phyloP scores from a whole-genome alignment of 2,329 filamentous ascomycete genomes.

The Penicillium sp. region DNA sequence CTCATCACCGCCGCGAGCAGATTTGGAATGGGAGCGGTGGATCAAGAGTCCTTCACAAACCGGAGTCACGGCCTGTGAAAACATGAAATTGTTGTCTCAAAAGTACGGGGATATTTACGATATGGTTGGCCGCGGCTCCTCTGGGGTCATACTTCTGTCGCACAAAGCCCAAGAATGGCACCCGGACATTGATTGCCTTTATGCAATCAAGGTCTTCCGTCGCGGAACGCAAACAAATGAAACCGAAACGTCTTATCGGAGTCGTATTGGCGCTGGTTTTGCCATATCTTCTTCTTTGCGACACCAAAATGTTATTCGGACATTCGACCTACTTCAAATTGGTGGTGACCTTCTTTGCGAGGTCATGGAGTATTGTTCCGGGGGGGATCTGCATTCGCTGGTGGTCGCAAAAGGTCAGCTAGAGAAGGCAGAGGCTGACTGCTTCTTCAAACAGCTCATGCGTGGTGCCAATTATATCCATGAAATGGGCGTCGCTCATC shows the following conservation, averaged over 20 bases:
- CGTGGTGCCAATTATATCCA: too few species aligned
- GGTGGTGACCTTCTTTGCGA: too few species aligned
- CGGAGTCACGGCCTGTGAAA: neutral
- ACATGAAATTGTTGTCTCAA: conserved; percentile 1
- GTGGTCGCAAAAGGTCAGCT: too few species aligned
- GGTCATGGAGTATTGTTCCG: too few species aligned
- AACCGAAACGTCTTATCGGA: conserved; percentile 68
- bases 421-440: too few species aligned
- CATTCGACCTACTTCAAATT: too few species aligned
- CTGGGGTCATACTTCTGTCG: conserved; percentile 84
- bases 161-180: conserved; percentile 58
- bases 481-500: conserved; percentile 80
- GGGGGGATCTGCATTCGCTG: too few species aligned
- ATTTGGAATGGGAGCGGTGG: neutral
- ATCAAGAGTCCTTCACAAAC: neutral
- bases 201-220: conserved; percentile 67
- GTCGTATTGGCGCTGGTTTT: conserved; percentile 84
- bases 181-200: conserved; percentile 50
- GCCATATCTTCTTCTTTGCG: too few species aligned
- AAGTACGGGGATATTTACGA: conserved; percentile 4
- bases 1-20: neutral
- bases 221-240: conserved; percentile 76
- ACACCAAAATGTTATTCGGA: too few species aligned
- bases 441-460: too few species aligned
- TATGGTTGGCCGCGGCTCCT: conserved; percentile 76